phyloP scores from a whole-genome alignment of 2,329 filamentous ascomycete genomes.

The Ampelomyces quisqualis region DNA sequence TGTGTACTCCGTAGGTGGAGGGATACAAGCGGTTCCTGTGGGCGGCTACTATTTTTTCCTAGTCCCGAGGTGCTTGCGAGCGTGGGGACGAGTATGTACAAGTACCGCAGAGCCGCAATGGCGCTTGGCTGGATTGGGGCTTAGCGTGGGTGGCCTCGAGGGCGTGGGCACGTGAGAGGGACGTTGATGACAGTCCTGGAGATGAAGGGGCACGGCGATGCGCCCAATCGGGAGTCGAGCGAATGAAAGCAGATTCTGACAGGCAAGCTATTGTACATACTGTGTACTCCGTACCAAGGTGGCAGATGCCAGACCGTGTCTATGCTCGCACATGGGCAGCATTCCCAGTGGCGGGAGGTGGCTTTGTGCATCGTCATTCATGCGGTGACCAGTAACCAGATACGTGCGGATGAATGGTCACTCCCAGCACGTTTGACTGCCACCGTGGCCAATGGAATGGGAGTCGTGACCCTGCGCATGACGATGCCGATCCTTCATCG shows the following conservation, averaged over 20 bases:
- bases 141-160: background rate
- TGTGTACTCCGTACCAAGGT: too few species aligned
- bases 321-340: conserved; percentile 6
- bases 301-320: conserved; percentile 16
- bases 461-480: conserved; percentile 22
- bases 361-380: conserved; percentile 16
- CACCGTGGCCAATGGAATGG: conserved; percentile 16
- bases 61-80: conserved; percentile 20
- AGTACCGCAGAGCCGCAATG: conserved; percentile 34
- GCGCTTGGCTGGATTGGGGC: conserved; percentile 19
- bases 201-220: conserved; percentile 8
- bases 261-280: conserved; percentile 12
- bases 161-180: background rate
- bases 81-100: conserved; percentile 19
- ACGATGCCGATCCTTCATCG: conserved; percentile 20
- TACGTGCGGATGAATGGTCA: conserved; percentile 18
- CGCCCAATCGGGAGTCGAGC: conserved; percentile 14
- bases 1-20: conserved; percentile 42
- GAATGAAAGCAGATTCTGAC: conserved; percentile 21
- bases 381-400: conserved; percentile 17
- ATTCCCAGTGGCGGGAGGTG: conserved; percentile 8
- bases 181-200: background rate
- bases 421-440: conserved; percentile 20
- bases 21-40: conserved; percentile 28
- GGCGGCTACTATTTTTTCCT: conserved; percentile 32